phyloP scores from a whole-genome alignment of 2,329 filamentous ascomycete genomes.

The Xylaria digitata region DNA sequence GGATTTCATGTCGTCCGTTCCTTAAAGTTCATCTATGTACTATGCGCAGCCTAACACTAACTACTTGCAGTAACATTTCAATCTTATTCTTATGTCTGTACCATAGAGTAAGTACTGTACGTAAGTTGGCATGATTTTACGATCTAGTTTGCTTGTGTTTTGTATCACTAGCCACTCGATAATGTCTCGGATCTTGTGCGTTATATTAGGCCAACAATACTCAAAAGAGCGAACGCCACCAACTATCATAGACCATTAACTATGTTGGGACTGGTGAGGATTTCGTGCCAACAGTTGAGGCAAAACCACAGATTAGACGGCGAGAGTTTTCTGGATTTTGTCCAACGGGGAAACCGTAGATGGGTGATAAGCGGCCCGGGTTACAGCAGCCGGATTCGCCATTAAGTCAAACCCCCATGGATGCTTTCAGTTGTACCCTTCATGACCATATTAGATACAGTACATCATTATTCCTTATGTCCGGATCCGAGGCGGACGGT shows the following conservation, averaged over 20 bases:
- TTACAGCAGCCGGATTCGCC: too few relatives aligned
- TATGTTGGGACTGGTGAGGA: constrained; percentile 15
- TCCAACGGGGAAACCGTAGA: constrained; percentile 1
- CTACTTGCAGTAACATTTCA: constrained; percentile 1
- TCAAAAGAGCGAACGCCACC: constrained; percentile 10
- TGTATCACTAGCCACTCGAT: constrained; percentile 12
- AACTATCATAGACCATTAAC: constrained; percentile 8
- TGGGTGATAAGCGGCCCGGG: too few relatives aligned
- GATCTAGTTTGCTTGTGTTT: constrained; percentile 8
- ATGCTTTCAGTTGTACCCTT: too few relatives aligned
- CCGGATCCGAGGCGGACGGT: too few relatives aligned
- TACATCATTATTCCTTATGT: too few relatives aligned
- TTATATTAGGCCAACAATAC: background rate
- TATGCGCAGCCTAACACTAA: constrained; percentile 10
- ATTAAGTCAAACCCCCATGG: too few relatives aligned
- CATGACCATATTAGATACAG: too few relatives aligned
- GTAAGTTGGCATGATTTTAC: constrained; percentile 5
- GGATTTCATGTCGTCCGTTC: constrained; percentile 8
- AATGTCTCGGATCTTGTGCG: constrained; percentile 23
- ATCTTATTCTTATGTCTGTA: constrained; percentile 19
- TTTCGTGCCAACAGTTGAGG: constrained; percentile 14
- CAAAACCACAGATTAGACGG: background rate
- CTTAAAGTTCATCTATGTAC: constrained; percentile 12
- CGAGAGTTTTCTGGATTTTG: constrained; percentile 4
- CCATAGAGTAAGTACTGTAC: constrained; percentile 4